Evolutionary conservation across 2,329 filamentous ascomycete species (phyloP), one percentile per base, ranked within the genome.

Genomic region (Fusarium algeriense): DNA sequence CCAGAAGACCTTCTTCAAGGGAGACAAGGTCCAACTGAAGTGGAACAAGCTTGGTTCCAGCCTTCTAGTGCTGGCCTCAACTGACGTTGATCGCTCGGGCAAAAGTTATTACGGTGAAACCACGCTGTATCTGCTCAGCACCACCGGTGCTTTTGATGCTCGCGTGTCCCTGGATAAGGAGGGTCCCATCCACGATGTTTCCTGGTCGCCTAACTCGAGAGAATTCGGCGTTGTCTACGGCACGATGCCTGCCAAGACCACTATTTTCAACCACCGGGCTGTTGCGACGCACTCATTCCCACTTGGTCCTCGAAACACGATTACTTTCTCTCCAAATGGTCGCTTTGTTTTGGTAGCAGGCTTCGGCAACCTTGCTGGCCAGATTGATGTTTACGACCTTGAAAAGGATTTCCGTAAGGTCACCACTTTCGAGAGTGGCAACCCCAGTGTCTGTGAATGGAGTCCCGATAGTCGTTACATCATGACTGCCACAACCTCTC

Each of bases 51-150:
- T 94, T 69, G 96, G 96, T 57, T 97, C 95, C 40, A 95, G 92
- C 80, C 83, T 98, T 79, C 92, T 99, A 78, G 95, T 98, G 73
- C 89, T 99, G 77, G 95, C 96, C 60, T 95, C 98, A 85, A 99
- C 96, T 35, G 96, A 99, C 70, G 96, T 98, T 58, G 96, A 99
- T 84, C 97, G 96, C 85, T 94, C 94, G 64, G 97, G 97, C 83
- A 98, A 98, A 90, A 98, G 94, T 83, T 99, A 99, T 85, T 99
- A 99, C 77, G 96, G 96, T 79, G 96, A 99, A 85, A 98, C 96
- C 13, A 98, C 93, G 71, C 90, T 99, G 79, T 98, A 98, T 84
- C 88, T 99, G 75, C 88, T 99, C 70, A 97, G 93, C 81, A 92
- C 94, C 71, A 97, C 92, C 78, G 95, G 95, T 70, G 90, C 91